Evolutionary conservation across 352 stramenopile species (phyloP), one percentile per base, ranked within the genome.

Genomic region (Globisporangium emineosum): DNA sequence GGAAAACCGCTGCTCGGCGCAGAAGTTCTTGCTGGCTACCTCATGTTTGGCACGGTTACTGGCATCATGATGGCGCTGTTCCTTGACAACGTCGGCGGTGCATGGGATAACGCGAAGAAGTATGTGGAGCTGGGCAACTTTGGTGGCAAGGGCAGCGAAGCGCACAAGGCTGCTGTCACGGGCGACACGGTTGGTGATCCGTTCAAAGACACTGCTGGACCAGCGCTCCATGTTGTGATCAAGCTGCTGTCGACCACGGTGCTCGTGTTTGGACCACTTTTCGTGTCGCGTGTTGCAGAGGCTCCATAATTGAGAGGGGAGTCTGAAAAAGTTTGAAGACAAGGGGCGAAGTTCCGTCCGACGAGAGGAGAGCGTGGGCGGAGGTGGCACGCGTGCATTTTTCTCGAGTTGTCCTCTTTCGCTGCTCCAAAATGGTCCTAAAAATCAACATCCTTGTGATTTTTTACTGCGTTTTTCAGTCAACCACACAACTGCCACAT

Each of bases 51-150:
- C 45, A 98, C 93, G 33, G 89, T 97, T 35, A 94, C 88, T 45
- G 96, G 96, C 45, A 98, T 99, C 76, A 98, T 99, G 92, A 97
- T 99, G 83, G 96, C 96, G 47, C 79, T 99, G n/a, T 99, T 99
- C 80, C 89, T 98, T 58, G 91, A 98, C 66, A 99, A 99, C 92
- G 98, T 97, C 64, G 98, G 98, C 70, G 98, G 98, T 77, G 98
- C 98, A 59, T 99, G 98, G 97, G 97, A 99, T 73, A 99, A 99
- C 76, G 97, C 97, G 57, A 99, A 99, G 88, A 99, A 99, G 87
- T 99, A 98, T 76, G 98, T 99, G 57, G 97, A 99, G 84, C n/a
- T n/a, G n/a, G n/a, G n/a, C n/a, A n/a, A n/a, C n/a, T n/a, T n/a
- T n/a, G n/a, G n/a, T n/a, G n/a, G n/a, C n/a, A n/a, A n/a, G n/a